Evolutionary conservation across 2,329 filamentous ascomycete genomes (phyloP).

Genomic region (Sclerotinia glacialis): DNA sequence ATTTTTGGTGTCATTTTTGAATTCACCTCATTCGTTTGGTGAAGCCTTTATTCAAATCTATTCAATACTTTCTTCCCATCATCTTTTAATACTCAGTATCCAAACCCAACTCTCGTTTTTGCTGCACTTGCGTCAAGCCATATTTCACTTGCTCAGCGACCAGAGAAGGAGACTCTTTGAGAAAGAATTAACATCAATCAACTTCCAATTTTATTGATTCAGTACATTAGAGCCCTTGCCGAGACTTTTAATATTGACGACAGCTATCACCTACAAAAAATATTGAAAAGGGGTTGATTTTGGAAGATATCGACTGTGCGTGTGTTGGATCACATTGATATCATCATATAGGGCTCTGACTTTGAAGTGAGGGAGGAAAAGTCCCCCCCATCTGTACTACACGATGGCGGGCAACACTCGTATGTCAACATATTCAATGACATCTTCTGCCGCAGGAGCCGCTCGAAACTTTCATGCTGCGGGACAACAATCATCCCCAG

Average conservation of each 20-base stretch:
- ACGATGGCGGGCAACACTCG: constrained; percentile 39
- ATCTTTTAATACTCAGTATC: constrained; percentile 5
- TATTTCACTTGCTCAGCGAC: constrained; percentile 17
- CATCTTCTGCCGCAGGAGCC: constrained; percentile 60
- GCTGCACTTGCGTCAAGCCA: constrained; percentile 6
- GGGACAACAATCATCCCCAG: constrained; percentile 69
- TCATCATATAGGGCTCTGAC: constrained; percentile 27
- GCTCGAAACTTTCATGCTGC: constrained; percentile 53
- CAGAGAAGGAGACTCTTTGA: background rate
- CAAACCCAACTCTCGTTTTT: constrained; percentile 12
- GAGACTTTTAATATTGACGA: constrained; percentile 1
- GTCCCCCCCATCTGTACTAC: constrained; percentile 19
- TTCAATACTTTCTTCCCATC: constrained; percentile 2
- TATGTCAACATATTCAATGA: constrained; percentile 64
- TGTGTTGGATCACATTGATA: constrained; percentile 12
- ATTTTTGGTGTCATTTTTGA: constrained; percentile 17
- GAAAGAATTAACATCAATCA: background rate
- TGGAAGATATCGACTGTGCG: constrained; percentile 1
- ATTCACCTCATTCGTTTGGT: constrained; percentile 56
- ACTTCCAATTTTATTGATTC: background rate
- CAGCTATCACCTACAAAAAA: background rate
- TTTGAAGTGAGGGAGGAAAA: constrained; percentile 26
- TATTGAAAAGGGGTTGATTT: background rate
- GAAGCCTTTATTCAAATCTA: background rate
- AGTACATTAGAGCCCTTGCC: background rate